Conservation (phyloP, 2,329 filamentous ascomycete genomes). For the Pezicula carpinea region DNA sequence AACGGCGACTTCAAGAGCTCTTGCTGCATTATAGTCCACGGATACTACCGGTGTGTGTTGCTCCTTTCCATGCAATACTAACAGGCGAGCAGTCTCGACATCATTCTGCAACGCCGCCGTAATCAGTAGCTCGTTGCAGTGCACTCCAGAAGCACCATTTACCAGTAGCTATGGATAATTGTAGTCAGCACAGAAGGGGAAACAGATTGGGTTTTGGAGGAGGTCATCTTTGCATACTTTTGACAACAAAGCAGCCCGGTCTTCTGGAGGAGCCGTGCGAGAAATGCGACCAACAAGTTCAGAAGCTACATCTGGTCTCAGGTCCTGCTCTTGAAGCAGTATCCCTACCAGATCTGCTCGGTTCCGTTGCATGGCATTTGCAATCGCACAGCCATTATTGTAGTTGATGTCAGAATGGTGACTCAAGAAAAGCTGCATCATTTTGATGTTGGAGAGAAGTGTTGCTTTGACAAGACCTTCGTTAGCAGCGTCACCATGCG, state of each 20-base stretch:
- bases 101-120: slow-evolving; percentile 18
- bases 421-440: slow-evolving; percentile 48
- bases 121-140: slow-evolving; percentile 18
- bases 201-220: background rate
- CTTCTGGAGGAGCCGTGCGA: background rate
- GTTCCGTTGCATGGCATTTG: slow-evolving; percentile 29
- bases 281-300: slow-evolving; percentile 10
- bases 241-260: slow-evolving; percentile 6
- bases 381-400: slow-evolving; percentile 30
- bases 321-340: slow-evolving; percentile 9
- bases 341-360: slow-evolving; percentile 9
- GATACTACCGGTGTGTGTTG: slow-evolving; percentile 14
- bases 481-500: slow-evolving; percentile 38
- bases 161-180: slow-evolving; percentile 13
- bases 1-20: slow-evolving; percentile 17
- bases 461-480: slow-evolving; percentile 12
- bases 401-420: slow-evolving; percentile 51
- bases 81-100: slow-evolving; percentile 14
- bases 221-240: background rate
- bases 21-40: slow-evolving; percentile 20
- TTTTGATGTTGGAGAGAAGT: slow-evolving; percentile 14
- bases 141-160: slow-evolving; percentile 17
- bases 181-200: background rate
- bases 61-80: slow-evolving; percentile 14
- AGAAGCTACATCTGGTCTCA: slow-evolving; percentile 12